Conservation (phyloP, 306 rosid species). For the Prinsepia uniflora region DNA sequence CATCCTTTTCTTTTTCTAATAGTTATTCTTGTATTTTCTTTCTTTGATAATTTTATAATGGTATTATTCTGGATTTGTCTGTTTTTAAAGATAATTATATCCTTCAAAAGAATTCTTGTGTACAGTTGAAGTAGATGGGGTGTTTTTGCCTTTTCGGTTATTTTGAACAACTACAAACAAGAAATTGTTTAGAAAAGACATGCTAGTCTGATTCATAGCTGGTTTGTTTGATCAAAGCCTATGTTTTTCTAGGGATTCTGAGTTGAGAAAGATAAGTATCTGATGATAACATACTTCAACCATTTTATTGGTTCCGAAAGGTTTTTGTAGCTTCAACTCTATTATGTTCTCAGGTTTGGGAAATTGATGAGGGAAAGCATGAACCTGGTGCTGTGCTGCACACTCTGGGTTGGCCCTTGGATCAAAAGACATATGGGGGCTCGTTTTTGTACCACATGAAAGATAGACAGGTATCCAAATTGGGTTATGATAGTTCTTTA, state of each 20-base stretch:
- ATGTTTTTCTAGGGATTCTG: not conserved
- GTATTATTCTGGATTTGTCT: not conserved
- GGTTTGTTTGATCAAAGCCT: not conserved
- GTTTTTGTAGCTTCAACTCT: not conserved
- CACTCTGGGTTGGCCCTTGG: constrained; percentile 94
- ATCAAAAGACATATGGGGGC: constrained; percentile 89
- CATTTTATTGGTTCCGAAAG: not conserved
- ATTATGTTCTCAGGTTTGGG: constrained; percentile 67
- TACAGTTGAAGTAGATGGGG: not conserved
- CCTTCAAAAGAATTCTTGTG: not conserved
- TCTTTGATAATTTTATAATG: not conserved
- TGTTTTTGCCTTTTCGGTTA: not conserved
- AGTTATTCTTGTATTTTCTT: not conserved
- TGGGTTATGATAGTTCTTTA: not conserved
- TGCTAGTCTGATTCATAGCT: not conserved
- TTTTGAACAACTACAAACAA: not conserved
- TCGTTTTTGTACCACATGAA: constrained; percentile 95
- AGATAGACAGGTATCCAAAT: constrained; percentile 56
- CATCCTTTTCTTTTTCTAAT: not conserved
- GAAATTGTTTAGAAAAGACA: not conserved
- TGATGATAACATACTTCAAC: not conserved
- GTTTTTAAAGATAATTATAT: not conserved
- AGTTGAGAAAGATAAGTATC: not conserved
- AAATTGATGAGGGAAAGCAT: constrained; percentile 74
- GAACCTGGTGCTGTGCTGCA: constrained; percentile 84